Percentiles rank a stretch among this genome's conserved stretches.
Evolutionary conservation across 257 asterid species (phyloP).

Genomic region (Solanum pimpinellifolium): DNA sequence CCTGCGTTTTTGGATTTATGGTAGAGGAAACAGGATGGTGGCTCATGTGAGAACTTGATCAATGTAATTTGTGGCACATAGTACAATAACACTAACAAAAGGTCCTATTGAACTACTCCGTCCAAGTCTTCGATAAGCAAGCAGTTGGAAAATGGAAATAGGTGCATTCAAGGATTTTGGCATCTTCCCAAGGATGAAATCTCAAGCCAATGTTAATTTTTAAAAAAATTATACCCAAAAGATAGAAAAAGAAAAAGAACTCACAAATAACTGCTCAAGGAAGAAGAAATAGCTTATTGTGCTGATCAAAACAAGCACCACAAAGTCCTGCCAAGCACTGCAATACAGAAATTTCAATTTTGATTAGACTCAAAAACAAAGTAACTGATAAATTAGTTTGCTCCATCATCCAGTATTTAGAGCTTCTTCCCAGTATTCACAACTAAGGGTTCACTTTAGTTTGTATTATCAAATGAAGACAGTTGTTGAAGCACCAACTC

Average conservation of each 20-base stretch:
- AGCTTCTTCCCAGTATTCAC: not conserved
- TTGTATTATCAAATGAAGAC: not conserved
- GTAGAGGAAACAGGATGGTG: not conserved
- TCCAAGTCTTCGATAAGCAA: not conserved
- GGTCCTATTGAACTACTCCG: not conserved
- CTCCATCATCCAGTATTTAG: not conserved
- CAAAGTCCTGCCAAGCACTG: slow-evolving; percentile 97
- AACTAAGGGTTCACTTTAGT: not conserved
- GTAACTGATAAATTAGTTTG: not conserved
- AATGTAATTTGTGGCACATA: not conserved
- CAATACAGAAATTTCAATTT: not conserved
- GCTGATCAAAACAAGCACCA: slow-evolving; percentile 88
- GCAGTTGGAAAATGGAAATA: not conserved
- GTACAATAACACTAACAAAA: not conserved
- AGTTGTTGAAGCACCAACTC: not conserved
- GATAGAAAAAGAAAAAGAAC: slow-evolving; percentile 5
- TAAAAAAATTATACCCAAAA: not conserved
- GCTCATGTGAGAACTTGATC: not conserved
- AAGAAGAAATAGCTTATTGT: slow-evolving; percentile 92
- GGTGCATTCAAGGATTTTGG: not conserved
- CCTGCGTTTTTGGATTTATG: not conserved
- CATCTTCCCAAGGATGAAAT: not conserved
- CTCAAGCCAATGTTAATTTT: not conserved
- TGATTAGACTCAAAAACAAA: slow-evolving; percentile 5
- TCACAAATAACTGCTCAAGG: slow-evolving; percentile 88